These are phyloP conservation scores for Cladophialophora yegresii DNA, from an alignment of 2,329 filamentous ascomycete species.

Conservation along the genomic window DNA sequence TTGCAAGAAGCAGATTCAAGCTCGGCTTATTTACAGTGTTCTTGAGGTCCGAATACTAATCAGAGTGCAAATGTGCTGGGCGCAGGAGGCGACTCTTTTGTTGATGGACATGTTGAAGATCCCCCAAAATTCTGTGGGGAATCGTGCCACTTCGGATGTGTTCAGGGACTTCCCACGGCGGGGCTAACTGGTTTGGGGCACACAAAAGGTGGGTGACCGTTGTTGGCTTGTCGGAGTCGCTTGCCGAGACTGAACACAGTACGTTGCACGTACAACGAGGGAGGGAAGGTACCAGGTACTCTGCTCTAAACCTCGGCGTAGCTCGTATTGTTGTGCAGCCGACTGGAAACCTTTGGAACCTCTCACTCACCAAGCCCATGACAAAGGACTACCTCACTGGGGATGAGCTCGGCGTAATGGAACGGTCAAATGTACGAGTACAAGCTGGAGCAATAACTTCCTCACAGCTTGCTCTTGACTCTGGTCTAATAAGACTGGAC, in stretches of 20 bases:
- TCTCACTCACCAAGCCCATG: neutral
- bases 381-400: neutral
- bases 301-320: neutral
- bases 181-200: neutral
- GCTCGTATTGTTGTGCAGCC: neutral
- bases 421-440: neutral
- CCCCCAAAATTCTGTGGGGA: constrained; percentile 22
- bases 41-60: constrained; percentile 5
- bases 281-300: neutral
- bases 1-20: neutral
- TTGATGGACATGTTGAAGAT: constrained; percentile 9
- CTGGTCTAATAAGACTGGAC: neutral
- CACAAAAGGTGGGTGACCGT: neutral
- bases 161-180: constrained; percentile 3
- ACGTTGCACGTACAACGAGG: neutral
- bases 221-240: no score
- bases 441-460: neutral
- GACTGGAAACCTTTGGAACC: no score
- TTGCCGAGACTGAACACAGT: neutral
- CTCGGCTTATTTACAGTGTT: neutral
- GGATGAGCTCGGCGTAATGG: neutral
- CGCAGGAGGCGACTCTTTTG: constrained; percentile 14
- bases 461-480: neutral
- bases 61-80: constrained; percentile 2
- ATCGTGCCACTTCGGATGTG: constrained; percentile 18